Base-by-base conservation (phyloP, 164 flowering plant species). In the Berberis vulgaris region DNA sequence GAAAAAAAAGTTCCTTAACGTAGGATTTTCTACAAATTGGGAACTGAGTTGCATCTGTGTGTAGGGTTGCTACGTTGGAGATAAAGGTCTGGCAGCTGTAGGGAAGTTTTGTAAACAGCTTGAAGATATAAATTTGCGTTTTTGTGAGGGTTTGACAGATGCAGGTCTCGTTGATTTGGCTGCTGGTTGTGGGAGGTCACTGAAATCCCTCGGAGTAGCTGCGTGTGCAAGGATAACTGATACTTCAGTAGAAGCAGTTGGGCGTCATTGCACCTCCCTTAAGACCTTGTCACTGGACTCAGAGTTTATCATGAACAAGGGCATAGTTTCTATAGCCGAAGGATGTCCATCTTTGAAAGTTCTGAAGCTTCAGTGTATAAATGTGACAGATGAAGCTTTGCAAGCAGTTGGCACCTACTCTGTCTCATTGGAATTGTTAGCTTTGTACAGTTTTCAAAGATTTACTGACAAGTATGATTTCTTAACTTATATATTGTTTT, bases 91-190 rank as follows among this genome's bases (percentile, higher is more conserved):
- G 66, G 84, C 78, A 57, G 85, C 89, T 66, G 79, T 90, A 68
- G 96, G 94, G 47, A 74, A 88, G 76, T 81, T 70, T 72, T 93
- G 97, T 64, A 82, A 83, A 71, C 83, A 82, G 54, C 89, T 93
- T 67, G 86, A 88, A 77, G 89, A 85, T 54, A 71, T 93, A 72
- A 90, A 88, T 72, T 77, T 93, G 80, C 86, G 89, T 4, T 90
- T 85, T 70, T 90, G 98, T 78, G 97, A 93, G 78, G 92, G 91
- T 38, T 73, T 93, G 78, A 84, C 87, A 43, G 97, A 93, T 61
- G 59, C 55, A 1, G 97, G 97, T 54, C 59, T 93, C 78, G 74
- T 76, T 71, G 79, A 84, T 57, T 65, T 93, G 65, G 85, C 83
- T 38, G 11, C 39, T 68, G 89, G 94, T 9, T 80, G 85, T 67